A percentile compares a stretch with the other conserved stretches of the same genome.
phyloP scores from a whole-genome alignment of 441 rosid species.

The Metrosideros polymorpha region DNA sequence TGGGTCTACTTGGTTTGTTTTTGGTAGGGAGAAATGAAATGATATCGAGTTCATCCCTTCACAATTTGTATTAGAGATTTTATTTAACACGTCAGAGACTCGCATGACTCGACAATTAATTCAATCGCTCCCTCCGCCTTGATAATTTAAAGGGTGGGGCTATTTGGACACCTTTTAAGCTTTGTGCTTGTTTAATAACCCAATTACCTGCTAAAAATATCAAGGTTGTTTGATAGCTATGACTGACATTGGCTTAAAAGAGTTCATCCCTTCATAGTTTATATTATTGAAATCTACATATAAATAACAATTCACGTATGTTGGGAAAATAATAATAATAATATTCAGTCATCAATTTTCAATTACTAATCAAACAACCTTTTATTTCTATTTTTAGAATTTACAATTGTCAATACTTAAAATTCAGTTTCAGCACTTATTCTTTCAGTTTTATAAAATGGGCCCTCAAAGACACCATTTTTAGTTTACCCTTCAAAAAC shows the following conservation, averaged over 20 bases:
- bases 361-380: background rate
- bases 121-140: accelerated
- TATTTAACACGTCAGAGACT: background rate
- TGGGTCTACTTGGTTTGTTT: background rate
- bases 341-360: background rate
- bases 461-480: background rate
- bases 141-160: background rate
- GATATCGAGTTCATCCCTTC: background rate
- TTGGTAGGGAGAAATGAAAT: background rate
- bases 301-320: background rate
- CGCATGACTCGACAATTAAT: background rate
- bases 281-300: background rate
- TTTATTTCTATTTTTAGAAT: background rate
- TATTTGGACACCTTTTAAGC: background rate
- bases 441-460: background rate
- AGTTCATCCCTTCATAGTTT: no score
- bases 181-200: background rate
- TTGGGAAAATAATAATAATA: background rate
- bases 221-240: background rate
- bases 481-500: background rate
- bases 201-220: background rate
- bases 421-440: background rate
- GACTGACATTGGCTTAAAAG: background rate
- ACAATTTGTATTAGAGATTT: background rate
- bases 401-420: background rate